Conservation (phyloP, 768 basidiomycete genomes). For the Serendipita sp. region DNA sequence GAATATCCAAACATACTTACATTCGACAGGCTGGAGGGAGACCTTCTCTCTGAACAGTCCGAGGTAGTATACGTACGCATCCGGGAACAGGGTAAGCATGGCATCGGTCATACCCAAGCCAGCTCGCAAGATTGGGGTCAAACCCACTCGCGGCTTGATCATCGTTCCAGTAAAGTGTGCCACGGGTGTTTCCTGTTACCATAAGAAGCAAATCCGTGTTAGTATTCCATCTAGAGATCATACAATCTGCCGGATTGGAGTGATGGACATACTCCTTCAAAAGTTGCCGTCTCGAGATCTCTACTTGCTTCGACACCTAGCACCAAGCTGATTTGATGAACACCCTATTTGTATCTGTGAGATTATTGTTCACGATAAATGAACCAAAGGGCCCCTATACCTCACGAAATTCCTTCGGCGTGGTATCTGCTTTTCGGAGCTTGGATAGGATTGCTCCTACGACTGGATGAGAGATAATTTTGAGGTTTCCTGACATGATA, state of each 20-base stretch:
- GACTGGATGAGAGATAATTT: conserved; percentile 47
- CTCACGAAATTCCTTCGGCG: conserved; percentile 64
- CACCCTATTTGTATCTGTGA: conserved; percentile 29
- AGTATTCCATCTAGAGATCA: background rate
- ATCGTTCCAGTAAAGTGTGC: conserved; percentile 58
- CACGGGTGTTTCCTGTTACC: conserved; percentile 54
- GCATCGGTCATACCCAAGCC: conserved; percentile 90
- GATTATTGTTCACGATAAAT: background rate
- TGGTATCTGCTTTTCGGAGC: conserved; percentile 43
- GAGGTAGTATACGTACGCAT: conserved; percentile 76
- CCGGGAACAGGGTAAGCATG: conserved; percentile 71
- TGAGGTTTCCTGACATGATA: background rate
- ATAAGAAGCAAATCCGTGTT: conserved; percentile 5
- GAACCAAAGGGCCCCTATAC: conserved; percentile 21
- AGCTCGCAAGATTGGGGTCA: conserved; percentile 84
- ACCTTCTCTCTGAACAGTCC: conserved; percentile 81
- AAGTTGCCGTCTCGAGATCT: conserved; percentile 41
- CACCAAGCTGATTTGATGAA: conserved; percentile 57
- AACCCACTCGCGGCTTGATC: conserved; percentile 63
- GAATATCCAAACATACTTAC: conserved; percentile 23
- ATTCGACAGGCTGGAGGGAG: conserved; percentile 80
- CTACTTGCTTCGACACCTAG: conserved; percentile 74
- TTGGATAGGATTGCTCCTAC: conserved; percentile 58
- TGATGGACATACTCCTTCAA: conserved; percentile 42
- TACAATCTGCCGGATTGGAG: background rate